phyloP scores from a whole-genome alignment of 2,329 filamentous ascomycete species.

The Cucurbitaria berberidis region DNA sequence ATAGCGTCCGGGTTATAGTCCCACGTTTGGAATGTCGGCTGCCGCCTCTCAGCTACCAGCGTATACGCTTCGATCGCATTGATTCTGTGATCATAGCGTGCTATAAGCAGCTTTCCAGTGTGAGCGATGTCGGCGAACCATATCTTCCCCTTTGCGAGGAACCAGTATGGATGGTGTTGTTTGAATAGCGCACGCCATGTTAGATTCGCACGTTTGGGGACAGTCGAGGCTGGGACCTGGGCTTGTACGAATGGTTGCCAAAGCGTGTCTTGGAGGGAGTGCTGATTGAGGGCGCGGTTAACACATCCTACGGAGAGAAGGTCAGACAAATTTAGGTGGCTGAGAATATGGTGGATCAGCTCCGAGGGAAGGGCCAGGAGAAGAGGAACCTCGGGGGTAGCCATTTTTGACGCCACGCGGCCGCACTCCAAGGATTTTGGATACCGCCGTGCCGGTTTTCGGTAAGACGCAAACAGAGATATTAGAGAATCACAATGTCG shows the following conservation, averaged over 20 bases:
- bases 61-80: conserved; percentile 83
- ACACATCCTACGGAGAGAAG: conserved; percentile 66
- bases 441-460: neutral
- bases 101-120: conserved; percentile 75
- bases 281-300: conserved; percentile 64
- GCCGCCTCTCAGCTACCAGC: conserved; percentile 69
- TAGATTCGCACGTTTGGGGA: conserved; percentile 59
- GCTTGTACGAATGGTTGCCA: conserved; percentile 75
- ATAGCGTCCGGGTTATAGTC: conserved; percentile 67
- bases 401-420: conserved; percentile 13
- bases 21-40: conserved; percentile 67
- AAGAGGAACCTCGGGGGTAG: conserved; percentile 15
- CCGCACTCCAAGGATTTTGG: neutral
- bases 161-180: conserved; percentile 82
- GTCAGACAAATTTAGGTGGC: conserved; percentile 68
- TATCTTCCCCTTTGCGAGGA: conserved; percentile 76
- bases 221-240: conserved; percentile 61
- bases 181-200: conserved; percentile 75
- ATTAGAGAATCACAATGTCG: neutral
- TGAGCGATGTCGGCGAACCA: conserved; percentile 83
- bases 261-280: conserved; percentile 69
- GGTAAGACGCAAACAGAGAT: neutral
- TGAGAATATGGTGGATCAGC: conserved; percentile 74
- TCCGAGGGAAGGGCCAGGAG: conserved; percentile 72
- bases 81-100: conserved; percentile 74